phyloP scores from a whole-genome alignment of 352 stramenopile species.

The Globisporangium camurandrum region DNA sequence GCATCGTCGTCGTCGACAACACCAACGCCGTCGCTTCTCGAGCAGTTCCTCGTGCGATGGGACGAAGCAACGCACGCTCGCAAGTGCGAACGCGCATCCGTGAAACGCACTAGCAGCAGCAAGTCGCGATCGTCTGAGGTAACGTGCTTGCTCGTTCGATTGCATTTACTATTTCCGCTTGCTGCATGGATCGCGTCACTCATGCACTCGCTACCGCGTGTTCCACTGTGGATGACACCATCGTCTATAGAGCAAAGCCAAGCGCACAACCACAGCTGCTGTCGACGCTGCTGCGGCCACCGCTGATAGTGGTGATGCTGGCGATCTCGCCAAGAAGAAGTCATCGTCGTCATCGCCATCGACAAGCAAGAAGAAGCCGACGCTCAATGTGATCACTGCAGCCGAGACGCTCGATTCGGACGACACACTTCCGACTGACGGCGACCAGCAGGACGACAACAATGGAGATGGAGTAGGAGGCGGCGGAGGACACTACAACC shows the following conservation, averaged over 20 bases:
- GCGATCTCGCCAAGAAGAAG: conserved; percentile 5
- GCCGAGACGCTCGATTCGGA: conserved; percentile 8
- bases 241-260: too few species aligned
- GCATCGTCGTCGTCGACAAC: conserved; percentile 1
- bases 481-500: conserved; percentile 33
- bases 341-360: not conserved
- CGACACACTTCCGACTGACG: conserved; percentile 1
- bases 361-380: conserved; percentile 22
- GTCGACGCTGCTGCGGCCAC: not conserved
- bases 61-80: conserved; percentile 11
- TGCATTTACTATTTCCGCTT: too few species aligned
- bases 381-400: conserved; percentile 33
- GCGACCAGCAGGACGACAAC: too few species aligned
- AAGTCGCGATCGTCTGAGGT: conserved; percentile 5
- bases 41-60: conserved; percentile 12
- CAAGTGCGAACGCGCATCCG: conserved; percentile 5
- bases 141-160: not conserved
- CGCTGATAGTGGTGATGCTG: not conserved
- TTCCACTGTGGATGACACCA: too few species aligned
- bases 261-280: too few species aligned
- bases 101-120: conserved; percentile 8
- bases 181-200: too few species aligned
- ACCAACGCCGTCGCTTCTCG: conserved; percentile 5
- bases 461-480: too few species aligned
- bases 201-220: too few species aligned